These are phyloP conservation scores for Aquilaria malaccensis DNA, from an alignment of 345 rosid genomes.

Conservation along the genomic window DNA sequence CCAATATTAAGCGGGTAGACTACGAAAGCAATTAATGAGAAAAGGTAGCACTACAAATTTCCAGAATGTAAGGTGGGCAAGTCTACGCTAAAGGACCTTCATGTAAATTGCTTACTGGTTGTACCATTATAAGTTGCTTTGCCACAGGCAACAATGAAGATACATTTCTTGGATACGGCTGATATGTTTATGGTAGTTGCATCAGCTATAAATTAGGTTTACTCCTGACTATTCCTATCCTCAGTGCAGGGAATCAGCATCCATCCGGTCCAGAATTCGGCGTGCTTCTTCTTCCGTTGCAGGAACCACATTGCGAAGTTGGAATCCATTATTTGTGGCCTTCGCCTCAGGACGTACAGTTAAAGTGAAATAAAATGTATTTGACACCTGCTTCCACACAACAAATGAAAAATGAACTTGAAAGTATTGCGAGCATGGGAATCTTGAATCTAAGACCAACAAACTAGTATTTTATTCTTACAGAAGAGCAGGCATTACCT, in stretches of 20 bases:
- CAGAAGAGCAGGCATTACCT: constrained; percentile 36
- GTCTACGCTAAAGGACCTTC: too few species aligned
- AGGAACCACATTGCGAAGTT: constrained; percentile 70
- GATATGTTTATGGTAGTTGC: too few species aligned
- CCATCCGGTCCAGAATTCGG: constrained; percentile 62
- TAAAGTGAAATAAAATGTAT: constrained; percentile 77
- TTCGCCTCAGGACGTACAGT: constrained; percentile 66
- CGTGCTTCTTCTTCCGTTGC: constrained; percentile 88
- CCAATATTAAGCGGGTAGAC: too few species aligned
- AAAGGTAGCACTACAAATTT: too few species aligned
- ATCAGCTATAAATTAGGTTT: too few species aligned
- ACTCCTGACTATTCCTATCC: too few species aligned
- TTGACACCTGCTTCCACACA: constrained; percentile 51
- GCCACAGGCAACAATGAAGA: too few species aligned
- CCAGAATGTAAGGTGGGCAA: too few species aligned
- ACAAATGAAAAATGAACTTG: not conserved
- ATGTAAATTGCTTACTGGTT: too few species aligned
- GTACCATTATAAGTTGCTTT: too few species aligned
- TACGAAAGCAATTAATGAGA: too few species aligned
- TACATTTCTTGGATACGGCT: too few species aligned
- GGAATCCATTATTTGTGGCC: constrained; percentile 36
- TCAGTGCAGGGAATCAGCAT: constrained; percentile 39
- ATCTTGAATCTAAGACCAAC: not conserved
- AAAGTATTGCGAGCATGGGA: not conserved
- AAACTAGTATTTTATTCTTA: not conserved